Base-by-base conservation (phyloP, 768 basidiomycete species). In the Psilocybe sp. region DNA sequence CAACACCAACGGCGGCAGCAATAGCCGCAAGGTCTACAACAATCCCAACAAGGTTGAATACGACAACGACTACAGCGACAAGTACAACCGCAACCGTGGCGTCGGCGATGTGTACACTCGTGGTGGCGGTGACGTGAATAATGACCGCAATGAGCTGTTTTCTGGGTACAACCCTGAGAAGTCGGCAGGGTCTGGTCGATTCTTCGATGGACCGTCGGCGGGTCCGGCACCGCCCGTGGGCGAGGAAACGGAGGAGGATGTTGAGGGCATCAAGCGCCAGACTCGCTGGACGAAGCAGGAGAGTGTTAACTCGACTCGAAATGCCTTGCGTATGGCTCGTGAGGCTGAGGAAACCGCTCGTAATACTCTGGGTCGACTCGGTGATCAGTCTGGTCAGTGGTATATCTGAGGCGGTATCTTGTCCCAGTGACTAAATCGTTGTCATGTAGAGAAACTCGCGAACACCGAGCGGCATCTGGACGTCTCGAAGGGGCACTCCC, bases 341-440 rank as follows among this genome's bases (percentile, higher is more conserved):
- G 94, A 98, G 67, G 93, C 96, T 0, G 96, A 98, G 68, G 96
- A 99, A 67, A 96, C 93, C 10, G 96, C 90, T 32, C 74, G 89
- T 40, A 85, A 84, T 51, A 99, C 96, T 4, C 63, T 99, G 15
- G 72, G 66, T 49, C 89, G 82, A 62, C 78, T 99, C 7, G 95
- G 90, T 9, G 86, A 91, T 59, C 96, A 99, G 70, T 98, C 95
- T 18, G 96, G 96, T 96, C 53, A 20, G 82, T 64, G 28, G 20
- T 28, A 7, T 5, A 23, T n/a, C 34, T 46, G n/a, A 11, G 23
- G 46, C 28, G 14, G 46, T 7, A n/a, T 41, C 36, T 28, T 38
- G 50, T 44, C 20, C 43, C 38, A 13, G 45, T 50, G 14, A 44
- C 19, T 1, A 3, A 20, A 8, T 7, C 14, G 19, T 28, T 28